Percentiles rank a stretch among this genome's conserved stretches.
Evolutionary conservation across 1,284 basidiomycete species (phyloP).

Genomic region (Heterobasidion parviporum): DNA sequence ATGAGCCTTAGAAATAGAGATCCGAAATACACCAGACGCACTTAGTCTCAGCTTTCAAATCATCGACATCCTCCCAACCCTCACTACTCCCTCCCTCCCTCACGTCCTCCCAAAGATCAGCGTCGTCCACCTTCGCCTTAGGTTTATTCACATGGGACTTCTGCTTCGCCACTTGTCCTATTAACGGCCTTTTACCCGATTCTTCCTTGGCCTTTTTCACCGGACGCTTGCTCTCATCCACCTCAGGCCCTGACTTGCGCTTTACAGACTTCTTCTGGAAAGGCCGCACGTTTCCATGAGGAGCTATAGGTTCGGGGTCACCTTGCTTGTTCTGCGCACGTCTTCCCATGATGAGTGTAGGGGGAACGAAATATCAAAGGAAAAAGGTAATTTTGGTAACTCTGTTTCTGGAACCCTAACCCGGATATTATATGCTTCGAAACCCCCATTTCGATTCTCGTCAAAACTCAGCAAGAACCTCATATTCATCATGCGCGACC

Average conservation of each 20-base stretch:
- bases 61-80: constrained; percentile 52
- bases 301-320: constrained; percentile 55
- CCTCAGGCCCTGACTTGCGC: constrained; percentile 56
- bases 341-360: constrained; percentile 63
- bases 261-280: constrained; percentile 59
- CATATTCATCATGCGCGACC: background rate
- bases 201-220: constrained; percentile 51
- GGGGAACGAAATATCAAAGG: no score
- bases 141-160: constrained; percentile 16
- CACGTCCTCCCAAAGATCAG: constrained; percentile 17
- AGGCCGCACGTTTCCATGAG: constrained; percentile 22
- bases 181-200: constrained; percentile 16
- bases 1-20: background rate
- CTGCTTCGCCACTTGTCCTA: constrained; percentile 11
- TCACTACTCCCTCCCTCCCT: constrained; percentile 28
- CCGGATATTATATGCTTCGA: no score
- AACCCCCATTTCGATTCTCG: background rate
- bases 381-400: no score
- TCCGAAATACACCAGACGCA: constrained; percentile 20
- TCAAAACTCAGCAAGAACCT: background rate
- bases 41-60: constrained; percentile 35
- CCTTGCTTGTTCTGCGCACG: constrained; percentile 89
- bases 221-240: constrained; percentile 36
- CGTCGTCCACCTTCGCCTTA: constrained; percentile 11
- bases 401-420: no score